phyloP scores from a whole-genome alignment of 2,329 filamentous ascomycete genomes.

The Xylariaceae sp. region DNA sequence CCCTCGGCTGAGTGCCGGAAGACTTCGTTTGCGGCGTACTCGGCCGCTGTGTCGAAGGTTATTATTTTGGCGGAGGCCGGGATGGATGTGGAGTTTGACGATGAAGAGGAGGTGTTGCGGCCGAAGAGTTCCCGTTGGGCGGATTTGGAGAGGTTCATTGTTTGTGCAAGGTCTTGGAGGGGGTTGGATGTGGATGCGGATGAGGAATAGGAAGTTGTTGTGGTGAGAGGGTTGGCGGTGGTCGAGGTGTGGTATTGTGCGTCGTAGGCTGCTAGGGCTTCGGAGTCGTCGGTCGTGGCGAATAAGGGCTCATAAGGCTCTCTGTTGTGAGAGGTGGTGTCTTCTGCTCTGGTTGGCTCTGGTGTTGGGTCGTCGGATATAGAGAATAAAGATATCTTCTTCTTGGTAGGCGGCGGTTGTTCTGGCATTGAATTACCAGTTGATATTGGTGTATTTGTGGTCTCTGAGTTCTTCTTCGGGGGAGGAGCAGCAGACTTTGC shows the following conservation, averaged over 20 bases:
- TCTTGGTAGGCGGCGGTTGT: slow-evolving; percentile 37
- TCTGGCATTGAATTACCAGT: no score
- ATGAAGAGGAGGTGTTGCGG: slow-evolving; percentile 45
- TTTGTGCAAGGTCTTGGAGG: slow-evolving; percentile 67
- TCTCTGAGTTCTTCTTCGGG: not conserved
- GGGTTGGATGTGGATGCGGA: slow-evolving; percentile 40
- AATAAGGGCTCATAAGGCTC: slow-evolving; percentile 48
- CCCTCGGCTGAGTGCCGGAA: slow-evolving; percentile 67
- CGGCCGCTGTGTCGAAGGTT: slow-evolving; percentile 83
- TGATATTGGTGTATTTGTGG: no score
- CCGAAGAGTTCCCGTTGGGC: slow-evolving; percentile 84
- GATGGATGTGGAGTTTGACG: no score
- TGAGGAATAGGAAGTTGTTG: slow-evolving; percentile 27
- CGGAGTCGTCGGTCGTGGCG: slow-evolving; percentile 12
- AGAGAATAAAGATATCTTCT: slow-evolving; percentile 68
- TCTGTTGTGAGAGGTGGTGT: slow-evolving; percentile 22
- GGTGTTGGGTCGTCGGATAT: slow-evolving; percentile 43
- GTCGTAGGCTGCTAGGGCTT: slow-evolving; percentile 34
- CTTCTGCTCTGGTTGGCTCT: no score
- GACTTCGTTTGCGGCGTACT: slow-evolving; percentile 82
- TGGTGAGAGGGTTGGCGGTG: slow-evolving; percentile 16
- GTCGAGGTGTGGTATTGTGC: slow-evolving; percentile 25
- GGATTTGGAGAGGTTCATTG: slow-evolving; percentile 73
- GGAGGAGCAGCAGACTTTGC: slow-evolving; percentile 9
- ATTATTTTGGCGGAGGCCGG: slow-evolving; percentile 60